Conservation (phyloP, 164 flowering plant species). For the Akebia trifoliata region DNA sequence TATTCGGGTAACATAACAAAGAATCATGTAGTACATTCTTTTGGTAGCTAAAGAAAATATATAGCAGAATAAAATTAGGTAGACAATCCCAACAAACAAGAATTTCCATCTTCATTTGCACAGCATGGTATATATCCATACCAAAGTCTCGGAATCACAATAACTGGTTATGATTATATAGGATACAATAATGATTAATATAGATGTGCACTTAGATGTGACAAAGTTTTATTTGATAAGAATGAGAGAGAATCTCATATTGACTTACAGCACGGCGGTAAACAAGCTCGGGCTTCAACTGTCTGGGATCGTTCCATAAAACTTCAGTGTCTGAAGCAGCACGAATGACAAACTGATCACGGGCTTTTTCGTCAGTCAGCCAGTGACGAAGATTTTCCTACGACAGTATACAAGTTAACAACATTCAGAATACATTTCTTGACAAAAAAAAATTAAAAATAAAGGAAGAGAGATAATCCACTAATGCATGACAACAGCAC, state of each 20-base stretch:
- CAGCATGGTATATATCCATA: no score
- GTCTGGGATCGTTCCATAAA: constrained; percentile 93
- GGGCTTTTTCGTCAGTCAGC: constrained; percentile 91
- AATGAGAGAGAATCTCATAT: not conserved
- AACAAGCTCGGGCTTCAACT: constrained; percentile 76
- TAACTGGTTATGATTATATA: not conserved
- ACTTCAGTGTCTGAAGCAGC: constrained; percentile 80
- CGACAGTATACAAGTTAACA: not conserved
- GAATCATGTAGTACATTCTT: no score
- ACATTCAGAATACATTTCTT: not conserved
- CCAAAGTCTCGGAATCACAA: not conserved
- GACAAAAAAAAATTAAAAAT: no score
- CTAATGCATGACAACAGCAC: no score
- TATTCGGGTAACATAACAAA: no score
- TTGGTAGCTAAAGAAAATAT: not conserved
- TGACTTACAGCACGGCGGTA: constrained; percentile 71
- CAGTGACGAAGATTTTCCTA: constrained; percentile 92
- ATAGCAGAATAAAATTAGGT: not conserved
- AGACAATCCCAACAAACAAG: not conserved
- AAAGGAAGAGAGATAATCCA: no score
- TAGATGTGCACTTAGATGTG: not conserved
- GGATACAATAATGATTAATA: not conserved
- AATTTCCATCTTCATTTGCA: not conserved
- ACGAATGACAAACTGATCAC: constrained; percentile 96
- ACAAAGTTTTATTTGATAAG: not conserved